Percentiles rank a stretch among this genome's conserved stretches.
Conservation (phyloP, 2,329 filamentous ascomycete genomes). For the Colletotrichum camelliae region DNA sequence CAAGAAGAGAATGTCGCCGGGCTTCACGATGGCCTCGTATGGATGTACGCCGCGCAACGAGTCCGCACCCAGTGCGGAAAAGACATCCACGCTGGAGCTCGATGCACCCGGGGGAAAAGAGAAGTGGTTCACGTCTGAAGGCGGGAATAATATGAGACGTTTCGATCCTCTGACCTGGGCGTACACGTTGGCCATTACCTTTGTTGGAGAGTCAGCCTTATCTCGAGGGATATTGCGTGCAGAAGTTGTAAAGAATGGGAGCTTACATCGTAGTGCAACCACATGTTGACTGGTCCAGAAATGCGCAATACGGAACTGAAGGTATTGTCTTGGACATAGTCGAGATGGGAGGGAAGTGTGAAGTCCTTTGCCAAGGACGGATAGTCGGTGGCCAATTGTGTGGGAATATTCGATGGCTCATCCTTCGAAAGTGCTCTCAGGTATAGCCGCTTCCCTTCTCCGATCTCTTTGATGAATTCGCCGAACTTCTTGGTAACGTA, state of each 20-base stretch:
- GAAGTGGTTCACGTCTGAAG: slow-evolving; percentile 72
- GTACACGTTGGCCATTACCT: slow-evolving; percentile 88
- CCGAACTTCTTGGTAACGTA: slow-evolving; percentile 74
- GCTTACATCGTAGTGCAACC: slow-evolving; percentile 83
- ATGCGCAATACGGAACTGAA: slow-evolving; percentile 84
- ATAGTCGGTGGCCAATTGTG: slow-evolving; percentile 76
- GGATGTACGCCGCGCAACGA: slow-evolving; percentile 60
- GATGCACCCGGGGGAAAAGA: slow-evolving; percentile 79
- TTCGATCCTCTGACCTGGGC: slow-evolving; percentile 80
- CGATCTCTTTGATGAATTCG: slow-evolving; percentile 67
- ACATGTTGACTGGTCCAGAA: slow-evolving; percentile 82
- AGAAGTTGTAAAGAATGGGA: not conserved
- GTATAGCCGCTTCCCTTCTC: slow-evolving; percentile 70
- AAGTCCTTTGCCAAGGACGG: slow-evolving; percentile 74
- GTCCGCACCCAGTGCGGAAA: slow-evolving; percentile 51
- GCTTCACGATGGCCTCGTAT: slow-evolving; percentile 67
- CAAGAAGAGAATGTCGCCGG: slow-evolving; percentile 81
- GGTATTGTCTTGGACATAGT: slow-evolving; percentile 61
- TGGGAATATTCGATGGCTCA: slow-evolving; percentile 71
- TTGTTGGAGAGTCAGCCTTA: not conserved
- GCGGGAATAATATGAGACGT: slow-evolving; percentile 78
- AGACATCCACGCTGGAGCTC: slow-evolving; percentile 79
- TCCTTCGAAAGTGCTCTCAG: slow-evolving; percentile 77
- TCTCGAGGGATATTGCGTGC: not conserved
- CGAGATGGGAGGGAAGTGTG: slow-evolving; percentile 65